Conservation (phyloP, 108 stramenopile genomes). For the Cyclotella cryptica region DNA sequence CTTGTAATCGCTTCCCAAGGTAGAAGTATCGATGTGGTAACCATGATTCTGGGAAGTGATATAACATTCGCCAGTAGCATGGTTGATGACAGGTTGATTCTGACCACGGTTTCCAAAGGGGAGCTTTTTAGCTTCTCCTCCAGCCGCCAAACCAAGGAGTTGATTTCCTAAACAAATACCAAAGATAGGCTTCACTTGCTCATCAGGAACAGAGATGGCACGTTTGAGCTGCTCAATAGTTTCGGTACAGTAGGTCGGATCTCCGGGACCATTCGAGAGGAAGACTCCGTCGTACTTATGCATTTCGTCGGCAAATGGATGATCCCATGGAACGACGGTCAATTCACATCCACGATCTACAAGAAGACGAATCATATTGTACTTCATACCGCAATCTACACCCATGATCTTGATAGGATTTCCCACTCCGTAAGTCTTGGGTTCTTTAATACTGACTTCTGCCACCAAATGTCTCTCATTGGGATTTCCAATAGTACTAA, state of each 20-base stretch:
- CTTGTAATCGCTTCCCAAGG: slow-evolving; percentile 87
- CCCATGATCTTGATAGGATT: slow-evolving; percentile 92
- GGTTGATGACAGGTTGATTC: slow-evolving; percentile 97
- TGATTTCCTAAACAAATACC: slow-evolving; percentile 99
- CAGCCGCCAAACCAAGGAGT: slow-evolving; percentile 94
- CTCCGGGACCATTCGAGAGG: slow-evolving; percentile 97
- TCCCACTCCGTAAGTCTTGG: slow-evolving; percentile 89
- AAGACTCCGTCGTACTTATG: slow-evolving; percentile 95
- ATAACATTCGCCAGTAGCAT: slow-evolving; percentile 95
- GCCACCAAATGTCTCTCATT: slow-evolving; percentile 92
- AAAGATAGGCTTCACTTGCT: slow-evolving; percentile 94
- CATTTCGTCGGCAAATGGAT: slow-evolving; percentile 89
- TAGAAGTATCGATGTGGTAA: slow-evolving; percentile 87
- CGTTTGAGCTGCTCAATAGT: slow-evolving; percentile 85
- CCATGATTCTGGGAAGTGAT: slow-evolving; percentile 99
- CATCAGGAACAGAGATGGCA: slow-evolving; percentile 77
- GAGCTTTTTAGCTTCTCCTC: slow-evolving; percentile 90
- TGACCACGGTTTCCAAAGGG: slow-evolving; percentile 98
- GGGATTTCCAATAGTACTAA: slow-evolving; percentile 78
- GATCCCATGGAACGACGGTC: slow-evolving; percentile 94
- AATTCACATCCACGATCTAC: slow-evolving; percentile 94
- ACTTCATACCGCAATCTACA: slow-evolving; percentile 98
- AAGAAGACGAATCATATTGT: slow-evolving; percentile 97
- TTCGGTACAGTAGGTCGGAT: slow-evolving; percentile 91
- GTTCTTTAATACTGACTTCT: slow-evolving; percentile 92